Evolutionary conservation across 257 asterid genomes (phyloP), one percentile per base, ranked within the genome.

Genomic region (Parsonsia alboflavescens): DNA sequence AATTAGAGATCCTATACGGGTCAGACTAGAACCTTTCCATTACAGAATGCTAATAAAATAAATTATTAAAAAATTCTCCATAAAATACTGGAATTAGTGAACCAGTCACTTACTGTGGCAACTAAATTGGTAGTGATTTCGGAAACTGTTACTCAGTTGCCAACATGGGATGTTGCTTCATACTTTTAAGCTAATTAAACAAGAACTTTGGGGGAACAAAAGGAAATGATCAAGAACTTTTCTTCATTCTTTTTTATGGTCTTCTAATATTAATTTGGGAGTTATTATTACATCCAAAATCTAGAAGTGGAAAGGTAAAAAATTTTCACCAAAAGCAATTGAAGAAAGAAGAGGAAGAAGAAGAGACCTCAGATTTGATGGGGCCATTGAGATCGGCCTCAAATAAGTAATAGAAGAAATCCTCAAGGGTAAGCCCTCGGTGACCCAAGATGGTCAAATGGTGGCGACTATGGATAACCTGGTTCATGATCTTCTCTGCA

Each of bases 321-420:
- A 11, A 59, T 11, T 59, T 59, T 1, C 13, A 39, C 24, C 24
- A 50, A 11, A 59, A 10, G 33, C 30, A 22, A 49, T 33, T 33
- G 39, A 33, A 33, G 39, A 33, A 33, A 33, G 39, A 5, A 16
- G 42, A 16, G 13, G 46, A 19, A 26, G 11, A 39, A 76, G 2
- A 54, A 48, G 50, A 39, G 10, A 94, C 99, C 98, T 84, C 78
- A 11, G 87, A 49, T 58, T 54, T 79, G 57, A 95, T 82, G 48
- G 99, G 94, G 76, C 96, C 96, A 74, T 95, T 95, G 80, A 95
- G 94, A 81, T 92, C 97, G 70, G 89, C 96, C 48, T 84, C 94
- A 70, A 95, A 89, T 0, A 95, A 81, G 76, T 78, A 95, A 82
- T 86, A 80, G 62, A 92, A 90, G 78, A 95, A 95, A 84, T 90